A percentile compares a stretch with the other conserved stretches of the same genome.
Conservation (phyloP, 768 basidiomycete genomes). For the Tricholoma bakamatsutake region DNA sequence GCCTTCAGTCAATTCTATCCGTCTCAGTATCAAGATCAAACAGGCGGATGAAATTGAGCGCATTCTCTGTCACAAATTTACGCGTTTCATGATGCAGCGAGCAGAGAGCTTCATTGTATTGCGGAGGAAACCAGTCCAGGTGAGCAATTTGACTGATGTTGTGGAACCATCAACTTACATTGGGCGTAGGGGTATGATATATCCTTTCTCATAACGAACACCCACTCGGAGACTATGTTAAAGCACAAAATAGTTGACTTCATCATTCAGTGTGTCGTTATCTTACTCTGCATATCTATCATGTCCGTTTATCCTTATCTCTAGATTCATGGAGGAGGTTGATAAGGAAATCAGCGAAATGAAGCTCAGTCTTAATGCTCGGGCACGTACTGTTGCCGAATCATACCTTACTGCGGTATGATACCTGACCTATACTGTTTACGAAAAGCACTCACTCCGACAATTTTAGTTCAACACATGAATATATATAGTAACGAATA, state of each 20-base stretch:
- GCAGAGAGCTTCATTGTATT: slow-evolving; percentile 97
- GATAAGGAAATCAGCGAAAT: slow-evolving; percentile 99
- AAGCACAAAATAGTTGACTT: slow-evolving; percentile 99
- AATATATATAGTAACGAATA: neutral
- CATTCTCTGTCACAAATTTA: slow-evolving; percentile 97
- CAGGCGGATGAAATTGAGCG: slow-evolving; percentile 99
- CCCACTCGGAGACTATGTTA: slow-evolving; percentile 95
- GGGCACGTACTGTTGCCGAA: slow-evolving; percentile 96
- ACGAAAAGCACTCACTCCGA: neutral
- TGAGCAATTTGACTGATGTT: slow-evolving; percentile 28
- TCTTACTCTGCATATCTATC: slow-evolving; percentile 1
- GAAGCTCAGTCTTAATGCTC: slow-evolving; percentile 94
- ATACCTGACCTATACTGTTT: neutral
- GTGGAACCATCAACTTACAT: neutral
- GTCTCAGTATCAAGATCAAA: slow-evolving; percentile 97
- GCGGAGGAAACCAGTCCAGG: slow-evolving; percentile 88
- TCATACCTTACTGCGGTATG: slow-evolving; percentile 90
- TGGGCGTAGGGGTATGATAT: slow-evolving; percentile 90
- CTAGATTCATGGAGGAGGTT: slow-evolving; percentile 97
- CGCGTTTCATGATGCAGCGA: slow-evolving; percentile 97
- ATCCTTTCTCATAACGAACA: slow-evolving; percentile 96
- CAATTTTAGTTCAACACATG: neutral
- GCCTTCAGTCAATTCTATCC: slow-evolving; percentile 94
- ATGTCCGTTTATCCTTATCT: neutral
- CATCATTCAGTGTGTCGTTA: slow-evolving; percentile 85